A percentile compares a stretch with the other conserved stretches of the same genome.
Evolutionary conservation across 2,329 filamentous ascomycete species (phyloP).

Genomic region (Fusarium mexicanum): DNA sequence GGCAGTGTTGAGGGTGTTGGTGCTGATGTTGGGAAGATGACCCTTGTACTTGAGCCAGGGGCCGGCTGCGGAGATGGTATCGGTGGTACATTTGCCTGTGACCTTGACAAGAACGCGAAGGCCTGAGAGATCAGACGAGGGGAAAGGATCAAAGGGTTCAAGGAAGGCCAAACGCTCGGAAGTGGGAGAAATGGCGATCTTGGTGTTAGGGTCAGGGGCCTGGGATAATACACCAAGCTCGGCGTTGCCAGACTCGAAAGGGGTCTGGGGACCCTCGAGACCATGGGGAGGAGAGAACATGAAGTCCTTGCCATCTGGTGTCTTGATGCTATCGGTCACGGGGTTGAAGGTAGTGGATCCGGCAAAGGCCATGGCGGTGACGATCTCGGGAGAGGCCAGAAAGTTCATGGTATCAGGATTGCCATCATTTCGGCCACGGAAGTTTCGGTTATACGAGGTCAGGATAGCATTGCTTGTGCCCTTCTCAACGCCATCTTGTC

Average conservation of each 20-base stretch:
- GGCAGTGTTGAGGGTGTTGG: slow-evolving; percentile 96
- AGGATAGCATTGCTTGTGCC: slow-evolving; percentile 93
- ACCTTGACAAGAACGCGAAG: slow-evolving; percentile 95
- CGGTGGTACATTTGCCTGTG: slow-evolving; percentile 95
- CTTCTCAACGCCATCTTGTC: slow-evolving; percentile 85
- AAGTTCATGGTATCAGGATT: slow-evolving; percentile 99
- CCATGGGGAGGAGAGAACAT: slow-evolving; percentile 84
- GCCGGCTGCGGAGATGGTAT: slow-evolving; percentile 94
- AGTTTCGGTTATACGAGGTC: slow-evolving; percentile 98
- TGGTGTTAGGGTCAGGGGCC: slow-evolving; percentile 73
- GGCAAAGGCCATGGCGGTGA: slow-evolving; percentile 94
- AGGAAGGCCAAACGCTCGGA: slow-evolving; percentile 91
- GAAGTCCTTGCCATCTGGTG: slow-evolving; percentile 83
- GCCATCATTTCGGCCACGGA: slow-evolving; percentile 95
- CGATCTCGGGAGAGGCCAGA: slow-evolving; percentile 93
- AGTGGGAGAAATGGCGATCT: slow-evolving; percentile 83
- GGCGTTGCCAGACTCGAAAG: slow-evolving; percentile 82
- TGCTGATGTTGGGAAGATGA: slow-evolving; percentile 95
- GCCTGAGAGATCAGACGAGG: slow-evolving; percentile 74
- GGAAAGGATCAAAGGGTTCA: slow-evolving; percentile 90
- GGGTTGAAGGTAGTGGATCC: slow-evolving; percentile 96
- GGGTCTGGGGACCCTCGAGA: slow-evolving; percentile 66
- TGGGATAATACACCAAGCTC: slow-evolving; percentile 78
- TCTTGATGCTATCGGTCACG: slow-evolving; percentile 83
- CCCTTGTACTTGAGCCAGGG: slow-evolving; percentile 99